Evolutionary conservation across 176 grass and related monocot genomes (phyloP), one percentile per base, ranked within the genome.

Genomic region (Aegilops sharonensis): DNA sequence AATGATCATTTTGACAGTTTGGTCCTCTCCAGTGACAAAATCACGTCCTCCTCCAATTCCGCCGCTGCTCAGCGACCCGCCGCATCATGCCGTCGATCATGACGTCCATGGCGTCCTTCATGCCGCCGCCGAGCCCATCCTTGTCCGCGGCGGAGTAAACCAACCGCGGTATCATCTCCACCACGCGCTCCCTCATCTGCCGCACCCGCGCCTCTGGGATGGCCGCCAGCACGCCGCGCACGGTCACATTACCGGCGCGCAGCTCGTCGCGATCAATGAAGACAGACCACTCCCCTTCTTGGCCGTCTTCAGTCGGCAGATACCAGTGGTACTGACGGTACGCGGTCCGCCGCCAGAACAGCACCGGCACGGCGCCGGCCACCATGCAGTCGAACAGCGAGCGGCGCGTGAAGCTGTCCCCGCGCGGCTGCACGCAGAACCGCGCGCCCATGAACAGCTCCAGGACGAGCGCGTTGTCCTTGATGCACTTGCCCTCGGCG

Each of bases 331-430:
- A 93, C 86, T 98, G 95, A 23, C 15, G 37, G 89, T 92, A 93
- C 35, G 95, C 92, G 78, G 86, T 98, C 52, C 85, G 63, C 40
- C 81, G 80, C 93, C 91, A 98, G 91, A 98, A 98, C 0, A 98
- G 83, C 72, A 95, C 95, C 56, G 95, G 95, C 59, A 98, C 86
- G 50, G 95, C 90, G 40, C 95, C 95, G 8, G 90, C 91, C 54
- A 98, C 87, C 80, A 98, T 93, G 93, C 95, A 98, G 70, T 98
- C 95, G 68, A 98, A 95, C 37, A 98, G 84, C 10, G 95, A 98
- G 5, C 95, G 93, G 3, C 95, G 89, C 25, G 95, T 95, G 91
- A 84, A 91, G 86, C 95, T 98, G 74, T 98, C 95, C 63, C 95
- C 95, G 34, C 89, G 90, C 12, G 95, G 95, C 86, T 98, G 93